Conservation (phyloP, 1,284 basidiomycete genomes). For the Trichosporon inkin region DNA sequence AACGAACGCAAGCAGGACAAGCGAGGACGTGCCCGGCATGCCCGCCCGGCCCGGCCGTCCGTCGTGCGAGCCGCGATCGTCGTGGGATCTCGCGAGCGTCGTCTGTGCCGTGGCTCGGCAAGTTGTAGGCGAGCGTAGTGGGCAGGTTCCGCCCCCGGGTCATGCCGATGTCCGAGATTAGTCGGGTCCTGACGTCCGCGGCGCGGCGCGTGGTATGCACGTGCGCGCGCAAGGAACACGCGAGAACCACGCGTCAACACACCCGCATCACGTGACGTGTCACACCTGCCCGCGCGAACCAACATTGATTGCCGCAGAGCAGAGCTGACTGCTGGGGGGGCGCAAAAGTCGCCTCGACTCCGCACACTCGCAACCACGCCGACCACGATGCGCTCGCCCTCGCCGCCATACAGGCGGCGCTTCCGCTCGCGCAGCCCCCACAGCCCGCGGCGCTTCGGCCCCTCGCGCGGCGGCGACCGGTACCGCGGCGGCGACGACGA, state of each 20-base stretch:
- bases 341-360: not conserved
- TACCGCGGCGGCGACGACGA: slow-evolving; percentile 21
- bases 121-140: slow-evolving; percentile 5
- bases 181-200: too few species aligned
- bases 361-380: not conserved
- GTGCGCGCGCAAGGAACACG: too few species aligned
- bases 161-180: too few species aligned
- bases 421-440: slow-evolving; percentile 34
- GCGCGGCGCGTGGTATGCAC: too few species aligned
- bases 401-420: slow-evolving; percentile 26
- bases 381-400: slow-evolving; percentile 39
- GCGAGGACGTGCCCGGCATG: not conserved
- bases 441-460: slow-evolving; percentile 5
- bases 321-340: too few species aligned
- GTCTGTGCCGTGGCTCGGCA: not conserved
- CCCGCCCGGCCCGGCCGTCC: too few species aligned
- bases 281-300: too few species aligned
- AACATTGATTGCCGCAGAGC: too few species aligned
- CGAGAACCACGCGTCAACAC: too few species aligned
- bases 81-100: not conserved
- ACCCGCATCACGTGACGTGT: too few species aligned
- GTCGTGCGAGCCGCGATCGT: too few species aligned
- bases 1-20: too few species aligned
- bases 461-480: slow-evolving; percentile 17
- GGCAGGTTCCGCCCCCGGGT: slow-evolving; percentile 1